Base-by-base conservation (phyloP, 2,329 filamentous ascomycete genomes). In the Cladobotryum mycophilum region DNA sequence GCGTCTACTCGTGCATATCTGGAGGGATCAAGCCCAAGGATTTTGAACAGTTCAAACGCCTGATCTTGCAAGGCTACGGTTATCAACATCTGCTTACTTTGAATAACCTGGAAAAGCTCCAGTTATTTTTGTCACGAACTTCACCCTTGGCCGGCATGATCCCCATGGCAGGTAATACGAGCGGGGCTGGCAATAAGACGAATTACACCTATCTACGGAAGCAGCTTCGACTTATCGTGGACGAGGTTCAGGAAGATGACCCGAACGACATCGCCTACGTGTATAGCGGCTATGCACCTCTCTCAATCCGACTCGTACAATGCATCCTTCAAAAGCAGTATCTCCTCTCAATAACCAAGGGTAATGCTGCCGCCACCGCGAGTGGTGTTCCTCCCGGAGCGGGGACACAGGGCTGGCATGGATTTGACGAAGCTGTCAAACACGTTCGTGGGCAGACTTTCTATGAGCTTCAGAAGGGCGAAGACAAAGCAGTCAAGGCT, bases 181-280 rank as follows among this genome's bases (percentile, higher is more conserved):
- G 73, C 11, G 70, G 73, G 7, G 69, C 76, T 15, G 85, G 85
- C 14, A 81, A 79, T 18, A 89, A 90, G 67, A 96, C 91, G 11
- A 96, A 97, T 66, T 99, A 96, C 70, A 85, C 83, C 4, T 88
- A 89, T 58, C 74, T 97, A 5, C 86, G 95, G 49, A 95, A 93
- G 66, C 84, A 85, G 54, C 80, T 99, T 13, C 83, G 86, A 30
- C 79, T 99, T 14, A 95, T 96, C 64, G 86, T 96, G 50, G 93
- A 99, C 65, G 93, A 97, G 65, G 92, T 99, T 37, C 91, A 95
- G 64, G 93, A 99, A 68, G 85, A 93, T 53, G 87, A 95, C 43
- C 93, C 93, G 3, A 88, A 93, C 61, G 93, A 99, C 61, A 85
- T 97, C 54, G 87, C 91, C n/a, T 99, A 99, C 62, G 91, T 96